Evolutionary conservation across 495 filamentous ascomycete species (phyloP), one percentile per base, ranked within the genome.

Genomic region (Neurospora tetraspora): DNA sequence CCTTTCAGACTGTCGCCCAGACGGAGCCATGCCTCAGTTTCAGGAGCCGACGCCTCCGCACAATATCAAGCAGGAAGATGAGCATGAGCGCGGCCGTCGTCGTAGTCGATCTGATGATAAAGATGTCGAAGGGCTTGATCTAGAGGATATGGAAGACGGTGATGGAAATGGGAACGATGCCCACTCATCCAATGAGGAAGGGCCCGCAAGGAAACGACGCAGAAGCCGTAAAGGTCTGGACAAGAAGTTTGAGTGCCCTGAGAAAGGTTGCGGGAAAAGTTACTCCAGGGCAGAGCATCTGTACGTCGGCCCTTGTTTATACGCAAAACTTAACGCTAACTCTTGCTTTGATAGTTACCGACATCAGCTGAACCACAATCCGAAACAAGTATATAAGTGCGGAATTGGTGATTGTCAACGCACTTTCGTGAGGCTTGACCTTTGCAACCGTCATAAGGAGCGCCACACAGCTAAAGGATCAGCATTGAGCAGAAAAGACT

Each of bases 271-370:
- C 75, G 94, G 93, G 34, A 99, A 97, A 86, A 94, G 91, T 78
- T 99, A 99, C 82, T 98, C 95, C 31, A 89, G 96, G 76, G 95
- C 95, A 31, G 96, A 99, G 82, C 96, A 99, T 84, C 86, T 99
- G 80, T 97, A 81, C 81, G 86, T 65, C 69, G 70, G 20, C 18
- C n/a, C 20, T 16, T 14, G 12, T 69, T 43, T 7, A 42, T 27
- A 7, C 12, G 23, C 23, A 31, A 2, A 34, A 34, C 12, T 8
- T 9, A 73, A 70, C 80, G 74, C 80, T 78, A 72, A 78, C 73
- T 34, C 70, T 39, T 43, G 27, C 39, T 36, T 38, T 23, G 20
- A 75, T 65, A 88, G 87, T 39, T 87, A 97, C 81, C 89, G 96
- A 31, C 96, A 99, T 82, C 95, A 98, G 82, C 82, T 99, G 76